Base-by-base conservation (phyloP, 2,329 filamentous ascomycete genomes). In the Neonectria ditissima region DNA sequence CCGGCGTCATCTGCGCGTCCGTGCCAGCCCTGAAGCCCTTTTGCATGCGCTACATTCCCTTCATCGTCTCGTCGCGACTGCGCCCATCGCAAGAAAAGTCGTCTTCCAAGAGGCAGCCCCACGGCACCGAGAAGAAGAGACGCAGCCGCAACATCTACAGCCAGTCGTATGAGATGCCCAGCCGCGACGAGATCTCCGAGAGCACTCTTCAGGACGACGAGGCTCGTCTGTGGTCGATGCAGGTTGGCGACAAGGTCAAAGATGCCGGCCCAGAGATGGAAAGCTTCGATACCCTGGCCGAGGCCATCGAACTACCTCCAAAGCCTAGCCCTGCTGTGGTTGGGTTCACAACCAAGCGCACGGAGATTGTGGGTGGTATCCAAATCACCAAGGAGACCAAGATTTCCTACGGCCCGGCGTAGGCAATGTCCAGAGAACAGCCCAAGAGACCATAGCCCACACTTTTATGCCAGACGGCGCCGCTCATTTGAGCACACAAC, bases 1-100 rank as follows among this genome's bases (percentile, higher is more conserved):
- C 80, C 6, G 83, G 80, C n/a, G 81, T 86, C 39, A 72, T 81
- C 30, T 86, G 83, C 65, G 82, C 83, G 20, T 83, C 79, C 8
- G 77, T 84, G 0, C 82, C 84, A 0, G 82, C 84, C 0, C 75
- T 86, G 6, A 85, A 85, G 59, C 84, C 84, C 0, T 69, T 84
- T 4, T 81, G 83, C 63, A 78, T 77, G 14, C 78, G 78, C 4
- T 74, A 71, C 60, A 58, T 76, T 1, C 74, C 74, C 13, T 71
- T 73, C 39, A 53, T 76, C 16, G 63, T 76, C 18, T 65, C 66
- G 0, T 65, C 72, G 1, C 70, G 63, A 2, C 72, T 79, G 4
- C 69, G 66, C 1, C 57, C 63, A n/a, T 65, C 67, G 43, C 59
- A 71, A 20, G 63, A 69, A n/a, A 68, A 68, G 24, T 60, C 50